Percentiles rank a stretch among this genome's conserved stretches.
phyloP scores from a whole-genome alignment of 2,329 filamentous ascomycete genomes.

The Epichloe hybrida region DNA sequence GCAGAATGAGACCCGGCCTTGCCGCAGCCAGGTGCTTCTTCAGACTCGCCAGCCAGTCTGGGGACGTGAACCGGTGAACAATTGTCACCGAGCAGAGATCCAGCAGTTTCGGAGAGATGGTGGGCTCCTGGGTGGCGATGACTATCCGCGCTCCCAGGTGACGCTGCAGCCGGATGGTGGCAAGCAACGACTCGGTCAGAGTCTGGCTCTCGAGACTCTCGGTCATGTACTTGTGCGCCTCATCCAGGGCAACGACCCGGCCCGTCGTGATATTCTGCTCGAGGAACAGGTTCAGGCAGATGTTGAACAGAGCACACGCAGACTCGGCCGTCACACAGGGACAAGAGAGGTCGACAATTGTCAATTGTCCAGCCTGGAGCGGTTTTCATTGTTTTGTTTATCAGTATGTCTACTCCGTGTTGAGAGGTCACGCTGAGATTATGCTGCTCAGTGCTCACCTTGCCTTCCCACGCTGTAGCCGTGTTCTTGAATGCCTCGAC shows the following conservation, averaged over 20 bases:
- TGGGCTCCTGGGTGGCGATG: conserved; percentile 68
- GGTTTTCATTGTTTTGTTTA: no score
- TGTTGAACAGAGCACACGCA: conserved; percentile 43
- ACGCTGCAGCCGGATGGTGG: conserved; percentile 55
- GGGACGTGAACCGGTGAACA: conserved; percentile 58
- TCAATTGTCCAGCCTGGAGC: no score
- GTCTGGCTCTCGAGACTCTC: conserved; percentile 35
- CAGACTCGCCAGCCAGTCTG: conserved; percentile 42
- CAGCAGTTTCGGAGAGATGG: conserved; percentile 51
- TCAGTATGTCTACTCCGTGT: no score
- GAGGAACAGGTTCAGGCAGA: conserved; percentile 54
- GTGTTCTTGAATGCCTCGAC: no score
- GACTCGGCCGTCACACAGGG: no score
- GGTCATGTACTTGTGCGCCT: conserved; percentile 67
- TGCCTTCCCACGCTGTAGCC: no score
- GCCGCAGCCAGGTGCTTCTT: conserved; percentile 30
- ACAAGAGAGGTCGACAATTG: no score
- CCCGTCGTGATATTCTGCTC: conserved; percentile 33
- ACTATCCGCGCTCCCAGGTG: conserved; percentile 54
- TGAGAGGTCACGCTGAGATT: no score
- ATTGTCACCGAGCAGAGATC: conserved; percentile 60
- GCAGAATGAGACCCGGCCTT: neutral
- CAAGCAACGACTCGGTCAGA: conserved; percentile 49
- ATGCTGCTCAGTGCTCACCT: no score
- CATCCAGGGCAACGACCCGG: conserved; percentile 56